These are phyloP conservation scores for Haplographium delicatum DNA, from an alignment of 495 filamentous ascomycete genomes.

Conservation along the genomic window DNA sequence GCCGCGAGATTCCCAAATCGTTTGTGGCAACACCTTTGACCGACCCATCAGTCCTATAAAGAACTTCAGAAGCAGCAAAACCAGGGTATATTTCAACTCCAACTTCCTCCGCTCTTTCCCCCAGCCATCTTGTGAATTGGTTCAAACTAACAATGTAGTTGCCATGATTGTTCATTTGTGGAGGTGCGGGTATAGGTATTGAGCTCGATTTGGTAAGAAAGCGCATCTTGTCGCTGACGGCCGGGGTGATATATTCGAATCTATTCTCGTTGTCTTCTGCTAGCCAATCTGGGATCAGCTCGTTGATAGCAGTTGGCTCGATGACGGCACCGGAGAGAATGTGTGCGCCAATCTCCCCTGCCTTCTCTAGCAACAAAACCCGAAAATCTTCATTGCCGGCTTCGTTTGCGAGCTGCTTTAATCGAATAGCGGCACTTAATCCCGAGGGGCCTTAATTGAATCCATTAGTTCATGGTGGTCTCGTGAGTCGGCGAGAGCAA, in stretches of 20 bases:
- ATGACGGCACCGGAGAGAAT: constrained; percentile 95
- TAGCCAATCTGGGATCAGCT: constrained; percentile 92
- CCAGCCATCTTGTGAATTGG: constrained; percentile 90
- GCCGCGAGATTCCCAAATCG: constrained; percentile 76
- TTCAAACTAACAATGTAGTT: constrained; percentile 97
- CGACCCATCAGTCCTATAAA: constrained; percentile 80
- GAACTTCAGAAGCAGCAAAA: constrained; percentile 88
- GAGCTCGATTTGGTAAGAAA: constrained; percentile 82
- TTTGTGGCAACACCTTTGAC: constrained; percentile 96
- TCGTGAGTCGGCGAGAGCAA: constrained; percentile 2
- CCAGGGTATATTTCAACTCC: constrained; percentile 99
- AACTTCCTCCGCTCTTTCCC: constrained; percentile 88
- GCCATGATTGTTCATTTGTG: constrained; percentile 97
- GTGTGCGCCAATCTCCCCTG: constrained; percentile 90
- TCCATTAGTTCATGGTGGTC: constrained; percentile 3
- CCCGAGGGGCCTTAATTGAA: constrained; percentile 68
- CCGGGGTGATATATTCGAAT: constrained; percentile 80
- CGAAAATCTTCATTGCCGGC: constrained; percentile 95
- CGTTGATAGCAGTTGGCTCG: constrained; percentile 81
- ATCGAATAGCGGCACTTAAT: constrained; percentile 83
- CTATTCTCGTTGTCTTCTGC: constrained; percentile 76
- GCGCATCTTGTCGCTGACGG: constrained; percentile 80
- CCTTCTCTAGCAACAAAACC: constrained; percentile 90
- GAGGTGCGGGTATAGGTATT: constrained; percentile 78
- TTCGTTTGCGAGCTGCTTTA: constrained; percentile 94